Evolutionary conservation across 257 asterid genomes (phyloP).

Genomic region (Ilex aquifolium): DNA sequence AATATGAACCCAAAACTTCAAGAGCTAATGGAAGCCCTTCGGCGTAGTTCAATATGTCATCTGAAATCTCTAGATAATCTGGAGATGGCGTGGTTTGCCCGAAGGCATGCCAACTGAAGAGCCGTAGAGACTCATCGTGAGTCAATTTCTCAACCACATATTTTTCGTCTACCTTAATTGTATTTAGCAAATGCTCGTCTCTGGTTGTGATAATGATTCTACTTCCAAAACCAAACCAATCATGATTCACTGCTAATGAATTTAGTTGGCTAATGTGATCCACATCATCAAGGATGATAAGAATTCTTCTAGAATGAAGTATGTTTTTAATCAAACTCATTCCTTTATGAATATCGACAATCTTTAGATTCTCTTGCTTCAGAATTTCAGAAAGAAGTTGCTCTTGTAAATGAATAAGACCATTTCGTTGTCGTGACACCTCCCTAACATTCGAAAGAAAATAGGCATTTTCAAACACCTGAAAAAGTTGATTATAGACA

Average conservation of each 20-base stretch:
- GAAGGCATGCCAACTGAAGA: slow-evolving; percentile 8
- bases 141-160: not conserved
- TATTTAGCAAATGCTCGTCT: not conserved
- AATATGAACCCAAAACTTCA: not conserved
- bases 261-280: slow-evolving; percentile 6
- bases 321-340: not conserved
- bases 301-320: not conserved
- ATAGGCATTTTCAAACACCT: not conserved
- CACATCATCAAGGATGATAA: slow-evolving; percentile 13
- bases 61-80: not conserved
- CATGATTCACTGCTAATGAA: not conserved
- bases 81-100: not conserved
- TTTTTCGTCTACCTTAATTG: not conserved
- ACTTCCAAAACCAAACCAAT: slow-evolving; percentile 18
- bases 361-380: not conserved
- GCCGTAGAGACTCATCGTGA: not conserved
- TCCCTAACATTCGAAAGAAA: slow-evolving; percentile 3
- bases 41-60: not conserved
- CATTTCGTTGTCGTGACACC: not conserved
- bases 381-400: too few species aligned
- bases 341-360: slow-evolving; percentile 8
- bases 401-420: not conserved
- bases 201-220: slow-evolving; percentile 11
- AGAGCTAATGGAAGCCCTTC: not conserved
- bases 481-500: not conserved